Percentiles rank a stretch among this genome's conserved stretches.
These are phyloP conservation scores for Lactarius deliciosus DNA, from an alignment of 768 basidiomycete genomes.

Conservation along the genomic window DNA sequence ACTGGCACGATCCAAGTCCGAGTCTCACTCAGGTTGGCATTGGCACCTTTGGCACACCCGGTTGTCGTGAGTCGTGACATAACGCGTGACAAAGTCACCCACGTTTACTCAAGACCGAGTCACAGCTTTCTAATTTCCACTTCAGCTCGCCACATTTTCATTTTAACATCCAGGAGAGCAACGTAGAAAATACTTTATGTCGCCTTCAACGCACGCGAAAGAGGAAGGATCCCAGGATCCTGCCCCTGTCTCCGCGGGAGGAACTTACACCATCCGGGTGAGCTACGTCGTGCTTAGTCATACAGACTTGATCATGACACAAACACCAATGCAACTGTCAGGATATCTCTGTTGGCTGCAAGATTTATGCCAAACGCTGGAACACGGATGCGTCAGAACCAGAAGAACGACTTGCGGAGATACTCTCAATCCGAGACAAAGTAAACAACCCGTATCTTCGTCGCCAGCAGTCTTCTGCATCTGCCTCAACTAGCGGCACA, in stretches of 20 bases:
- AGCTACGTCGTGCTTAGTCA: conserved; percentile 36
- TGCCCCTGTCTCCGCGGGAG: conserved; percentile 68
- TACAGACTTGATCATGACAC: conserved; percentile 22
- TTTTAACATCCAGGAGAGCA: conserved; percentile 4
- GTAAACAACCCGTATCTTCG: conserved; percentile 61
- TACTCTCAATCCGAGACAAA: conserved; percentile 91
- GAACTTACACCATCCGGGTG: conserved; percentile 75
- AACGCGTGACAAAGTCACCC: conserved; percentile 15
- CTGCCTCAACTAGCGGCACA: conserved; percentile 34
- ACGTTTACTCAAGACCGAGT: conserved; percentile 16
- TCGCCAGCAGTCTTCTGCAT: conserved; percentile 38
- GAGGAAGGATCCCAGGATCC: conserved; percentile 47
- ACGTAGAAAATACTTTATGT: conserved; percentile 7
- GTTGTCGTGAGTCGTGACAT: neutral
- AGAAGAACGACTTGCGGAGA: conserved; percentile 94
- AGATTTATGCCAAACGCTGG: conserved; percentile 87
- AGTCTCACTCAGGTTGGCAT: no score
- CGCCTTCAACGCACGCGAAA: conserved; percentile 33
- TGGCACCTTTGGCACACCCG: neutral
- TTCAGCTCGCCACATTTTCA: conserved; percentile 9
- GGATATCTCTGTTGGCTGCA: conserved; percentile 92
- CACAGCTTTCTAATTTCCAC: conserved; percentile 21
- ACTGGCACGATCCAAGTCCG: neutral
- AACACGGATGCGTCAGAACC: conserved; percentile 60
- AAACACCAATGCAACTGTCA: conserved; percentile 38